A percentile compares a stretch with the other conserved stretches of the same genome.
phyloP scores from a whole-genome alignment of 75 land plant species.

The Isoetes taiwanensis region DNA sequence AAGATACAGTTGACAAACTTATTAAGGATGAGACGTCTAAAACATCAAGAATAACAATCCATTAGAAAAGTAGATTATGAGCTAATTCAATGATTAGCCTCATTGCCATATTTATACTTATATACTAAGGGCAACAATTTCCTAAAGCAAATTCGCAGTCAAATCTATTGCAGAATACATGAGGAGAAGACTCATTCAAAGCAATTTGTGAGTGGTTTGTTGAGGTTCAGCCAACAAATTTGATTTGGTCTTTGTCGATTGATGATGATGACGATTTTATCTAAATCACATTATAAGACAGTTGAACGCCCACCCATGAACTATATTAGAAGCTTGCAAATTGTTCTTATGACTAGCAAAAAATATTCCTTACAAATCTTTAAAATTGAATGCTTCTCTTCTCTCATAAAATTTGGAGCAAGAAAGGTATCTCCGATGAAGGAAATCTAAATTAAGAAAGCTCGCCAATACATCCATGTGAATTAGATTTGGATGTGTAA shows the following conservation, averaged over 20 bases:
- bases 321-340: too few species aligned
- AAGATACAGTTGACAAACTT: conserved; percentile 10
- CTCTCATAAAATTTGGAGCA: too few species aligned
- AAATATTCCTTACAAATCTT: too few species aligned
- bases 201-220: conserved; percentile 1
- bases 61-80: conserved; percentile 5
- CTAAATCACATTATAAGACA: too few species aligned
- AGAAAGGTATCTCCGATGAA: too few species aligned
- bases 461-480: too few species aligned
- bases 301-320: too few species aligned
- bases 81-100: neutral
- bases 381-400: too few species aligned
- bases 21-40: conserved; percentile 6
- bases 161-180: neutral
- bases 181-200: neutral
- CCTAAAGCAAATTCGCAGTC: neutral
- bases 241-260: neutral
- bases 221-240: neutral
- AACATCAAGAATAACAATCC: conserved; percentile 7
- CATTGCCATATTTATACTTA: neutral
- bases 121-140: neutral
- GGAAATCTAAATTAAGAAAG: too few species aligned
- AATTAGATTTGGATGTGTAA: too few species aligned
- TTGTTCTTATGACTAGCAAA: too few species aligned
- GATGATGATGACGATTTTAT: too few species aligned